Evolutionary conservation across 768 basidiomycete genomes (phyloP), one percentile per base, ranked within the genome.

Genomic region (Suillus variegatus): DNA sequence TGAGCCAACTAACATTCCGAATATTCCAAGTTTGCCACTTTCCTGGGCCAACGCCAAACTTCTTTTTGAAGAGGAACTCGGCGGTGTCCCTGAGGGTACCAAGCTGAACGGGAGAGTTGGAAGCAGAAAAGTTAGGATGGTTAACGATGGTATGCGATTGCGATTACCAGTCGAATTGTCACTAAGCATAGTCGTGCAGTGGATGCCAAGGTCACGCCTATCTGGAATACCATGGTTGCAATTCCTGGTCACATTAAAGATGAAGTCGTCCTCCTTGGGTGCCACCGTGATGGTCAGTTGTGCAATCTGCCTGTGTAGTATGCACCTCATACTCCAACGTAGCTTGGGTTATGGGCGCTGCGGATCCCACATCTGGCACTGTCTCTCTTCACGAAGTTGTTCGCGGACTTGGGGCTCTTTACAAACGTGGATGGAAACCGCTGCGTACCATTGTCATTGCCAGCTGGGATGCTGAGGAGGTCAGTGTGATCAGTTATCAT

Each of bases 21-120:
- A 72, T 20, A 94, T 95, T 66, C 93, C 93, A 1, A 94, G 93
- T 71, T 76, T 98, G n/a, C 97, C 97, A 1, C 86, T 97, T 68
- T 93, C 91, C 0, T 96, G 93, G 89, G 78, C 82, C 55, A 97
- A 95, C 72, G 95, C 94, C 0, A 76, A 88, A 66, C 82, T 84
- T 20, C 78, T 95, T 9, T 78, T 95, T 10, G 81, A 76, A 49
- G 75, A 85, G 64, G 86, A 86, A 69, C 83, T 87, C 47, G 81
- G 76, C 6, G 77, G 78, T 18, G 67, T 82, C 32, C 76, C 81
- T 57, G 68, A 74, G 80, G 66, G 75, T 71, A 63, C 79, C 62
- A 74, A 70, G 43, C 76, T 89, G 43, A 82, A 79, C 65, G 88
- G 87, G 10, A 79, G 76, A 67, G 65, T 79, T n/a, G 88, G 88